Base-by-base conservation (phyloP, 1,284 basidiomycete species). In the Sanghuangporus weigelae region DNA sequence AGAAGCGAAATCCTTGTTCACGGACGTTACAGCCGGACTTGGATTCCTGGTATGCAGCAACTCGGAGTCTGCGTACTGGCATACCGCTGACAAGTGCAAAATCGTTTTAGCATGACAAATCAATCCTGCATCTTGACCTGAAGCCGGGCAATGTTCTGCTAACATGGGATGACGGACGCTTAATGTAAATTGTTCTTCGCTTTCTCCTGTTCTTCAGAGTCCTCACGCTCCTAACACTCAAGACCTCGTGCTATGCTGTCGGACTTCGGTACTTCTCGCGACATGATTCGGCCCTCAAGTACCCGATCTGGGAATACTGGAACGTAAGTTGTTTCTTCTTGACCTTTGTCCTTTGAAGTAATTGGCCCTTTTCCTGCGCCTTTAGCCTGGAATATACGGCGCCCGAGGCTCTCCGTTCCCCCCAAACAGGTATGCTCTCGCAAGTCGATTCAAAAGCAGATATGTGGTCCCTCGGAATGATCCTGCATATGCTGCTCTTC, bases 91-190 rank as follows among this genome's bases (percentile, higher is more conserved):
- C 40, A 53, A 36, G 39, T 16, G 19, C 23, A 16, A n/a, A 36
- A 23, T 23, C 19, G 44, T 54, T 69, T 2, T 68, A 95, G 92
- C 93, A 96, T 69, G 83, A 87, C 65, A 89, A 85, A 69, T 90
- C 90, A 0, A 93, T 97, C 48, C 72, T 98, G 38, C 95, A 98
- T 73, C 84, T 97, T 4, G 95, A 97, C 71, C 76, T 96, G 67
- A 96, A 97, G 73, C 95, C 95, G 12, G 94, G 92, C 5, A 98
- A 98, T 70, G 92, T 97, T 2, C 77, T 98, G 5, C 75, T 98
- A 50, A 95, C 95, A 11, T 95, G 92, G 88, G 94, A 96, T 69
- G 92, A 95, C 64, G 91, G 90, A n/a, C 80, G 81, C 57, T 78
- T 96, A 36, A 89, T 94, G 89, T 88, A 68, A 63, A 84, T 31